Evolutionary conservation across 345 rosid genomes (phyloP).

Genomic region (Schrenkiella parvula): DNA sequence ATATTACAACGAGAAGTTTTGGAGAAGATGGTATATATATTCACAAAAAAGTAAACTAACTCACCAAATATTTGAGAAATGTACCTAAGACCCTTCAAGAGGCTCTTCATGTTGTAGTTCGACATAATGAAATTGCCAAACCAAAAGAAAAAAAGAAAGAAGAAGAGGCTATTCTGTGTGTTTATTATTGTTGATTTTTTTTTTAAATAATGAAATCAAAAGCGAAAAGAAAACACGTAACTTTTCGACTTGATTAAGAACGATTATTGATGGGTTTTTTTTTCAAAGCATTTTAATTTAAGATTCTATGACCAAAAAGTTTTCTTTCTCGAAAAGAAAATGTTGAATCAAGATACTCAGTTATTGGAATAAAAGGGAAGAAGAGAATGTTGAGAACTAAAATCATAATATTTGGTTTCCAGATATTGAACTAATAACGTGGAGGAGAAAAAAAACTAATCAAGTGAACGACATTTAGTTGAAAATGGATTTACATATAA

Average conservation of each 20-base stretch:
- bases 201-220: background rate
- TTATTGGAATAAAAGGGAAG: background rate
- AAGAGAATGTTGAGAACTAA: conserved; percentile 20
- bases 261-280: background rate
- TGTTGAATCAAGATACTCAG: background rate
- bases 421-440: conserved; percentile 18
- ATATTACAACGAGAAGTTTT: background rate
- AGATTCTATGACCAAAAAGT: background rate
- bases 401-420: conserved; percentile 7
- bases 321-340: background rate
- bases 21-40: background rate
- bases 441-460: conserved; percentile 10
- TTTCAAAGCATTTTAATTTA: conserved; percentile 10
- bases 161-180: background rate
- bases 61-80: conserved; percentile 75
- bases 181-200: background rate
- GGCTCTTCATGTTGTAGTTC: conserved; percentile 66
- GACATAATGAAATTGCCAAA: conserved; percentile 29
- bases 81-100: conserved; percentile 60
- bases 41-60: background rate
- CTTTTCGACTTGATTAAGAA: conserved; percentile 3
- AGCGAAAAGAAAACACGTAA: background rate
- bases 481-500: background rate
- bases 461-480: conserved; percentile 17
- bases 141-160: background rate